phyloP scores from a whole-genome alignment of 1,284 basidiomycete genomes.

The Trichosporon faecale region DNA sequence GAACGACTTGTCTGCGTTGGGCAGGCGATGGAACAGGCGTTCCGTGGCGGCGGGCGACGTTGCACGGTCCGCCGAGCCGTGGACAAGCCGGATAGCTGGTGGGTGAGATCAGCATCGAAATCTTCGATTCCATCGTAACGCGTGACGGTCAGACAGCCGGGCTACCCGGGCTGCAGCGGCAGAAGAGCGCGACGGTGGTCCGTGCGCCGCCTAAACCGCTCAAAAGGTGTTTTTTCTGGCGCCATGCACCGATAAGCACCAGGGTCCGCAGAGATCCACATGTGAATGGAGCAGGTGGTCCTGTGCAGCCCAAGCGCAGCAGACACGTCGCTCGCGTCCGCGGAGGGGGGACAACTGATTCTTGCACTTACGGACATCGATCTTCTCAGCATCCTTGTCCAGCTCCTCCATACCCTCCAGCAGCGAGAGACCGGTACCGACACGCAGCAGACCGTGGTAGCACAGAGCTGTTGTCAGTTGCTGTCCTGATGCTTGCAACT shows the following conservation, averaged over 20 bases:
- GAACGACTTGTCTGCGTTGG: constrained; percentile 51
- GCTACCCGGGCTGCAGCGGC: background rate
- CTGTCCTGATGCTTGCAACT: constrained; percentile 26
- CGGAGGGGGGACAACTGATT: background rate
- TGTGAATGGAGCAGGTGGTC: background rate
- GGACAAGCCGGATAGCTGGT: constrained; percentile 54
- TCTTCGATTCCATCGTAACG: background rate
- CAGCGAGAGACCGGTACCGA: constrained; percentile 55
- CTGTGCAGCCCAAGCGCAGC: background rate
- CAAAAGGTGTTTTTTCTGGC: background rate
- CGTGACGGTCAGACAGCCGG: constrained; percentile 1
- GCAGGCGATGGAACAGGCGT: constrained; percentile 51
- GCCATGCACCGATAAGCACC: background rate
- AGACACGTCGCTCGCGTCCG: background rate
- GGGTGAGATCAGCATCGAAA: constrained; percentile 8
- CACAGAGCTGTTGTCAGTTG: constrained; percentile 42
- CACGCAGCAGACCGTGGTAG: constrained; percentile 55
- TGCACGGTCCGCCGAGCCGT: constrained; percentile 55
- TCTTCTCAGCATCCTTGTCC: constrained; percentile 43
- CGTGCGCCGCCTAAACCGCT: background rate
- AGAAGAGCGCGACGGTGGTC: background rate
- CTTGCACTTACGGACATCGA: constrained; percentile 42
- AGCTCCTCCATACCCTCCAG: constrained; percentile 53
- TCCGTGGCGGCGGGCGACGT: constrained; percentile 53
- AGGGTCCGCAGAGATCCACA: background rate